Conservation (phyloP, 768 basidiomycete genomes). For the Mycena galericulata region DNA sequence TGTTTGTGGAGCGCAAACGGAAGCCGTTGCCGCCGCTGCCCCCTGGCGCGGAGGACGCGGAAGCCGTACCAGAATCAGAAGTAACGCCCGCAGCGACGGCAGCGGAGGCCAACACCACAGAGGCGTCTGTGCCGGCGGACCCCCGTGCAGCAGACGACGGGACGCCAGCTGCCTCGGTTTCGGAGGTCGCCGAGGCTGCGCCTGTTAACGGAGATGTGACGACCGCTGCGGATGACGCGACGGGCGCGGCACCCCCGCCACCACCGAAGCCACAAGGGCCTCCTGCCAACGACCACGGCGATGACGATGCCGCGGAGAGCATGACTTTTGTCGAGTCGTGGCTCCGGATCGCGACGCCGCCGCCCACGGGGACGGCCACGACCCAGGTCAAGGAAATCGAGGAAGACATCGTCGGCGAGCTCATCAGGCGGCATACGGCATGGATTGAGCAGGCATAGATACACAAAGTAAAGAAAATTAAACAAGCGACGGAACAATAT, state of each 20-base stretch:
- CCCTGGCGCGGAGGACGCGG: slow-evolving; percentile 32
- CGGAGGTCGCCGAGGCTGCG: not conserved
- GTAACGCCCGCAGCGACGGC: no score
- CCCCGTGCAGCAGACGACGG: not conserved
- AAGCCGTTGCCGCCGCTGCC: slow-evolving; percentile 35
- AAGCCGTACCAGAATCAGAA: not conserved
- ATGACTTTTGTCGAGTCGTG: slow-evolving; percentile 65
- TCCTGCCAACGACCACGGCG: slow-evolving; percentile 4
- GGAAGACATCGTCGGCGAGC: slow-evolving; percentile 85
- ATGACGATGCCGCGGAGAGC: no score
- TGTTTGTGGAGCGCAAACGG: slow-evolving; percentile 79
- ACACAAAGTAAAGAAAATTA: not conserved
- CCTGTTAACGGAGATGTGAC: not conserved
- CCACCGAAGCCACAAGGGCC: slow-evolving; percentile 15
- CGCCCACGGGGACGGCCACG: slow-evolving; percentile 45
- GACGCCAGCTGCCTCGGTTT: no score
- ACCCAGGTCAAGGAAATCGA: slow-evolving; percentile 84
- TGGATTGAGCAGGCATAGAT: slow-evolving; percentile 63
- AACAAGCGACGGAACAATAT: not conserved
- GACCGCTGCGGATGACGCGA: not conserved
- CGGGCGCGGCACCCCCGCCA: not conserved
- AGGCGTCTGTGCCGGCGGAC: not conserved
- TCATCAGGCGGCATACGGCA: slow-evolving; percentile 76
- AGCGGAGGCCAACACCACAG: no score
- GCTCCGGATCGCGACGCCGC: slow-evolving; percentile 64